Evolutionary conservation across 2,329 filamentous ascomycete species (phyloP), one percentile per base, ranked within the genome.

Genomic region (Blastomyces gilchristii): DNA sequence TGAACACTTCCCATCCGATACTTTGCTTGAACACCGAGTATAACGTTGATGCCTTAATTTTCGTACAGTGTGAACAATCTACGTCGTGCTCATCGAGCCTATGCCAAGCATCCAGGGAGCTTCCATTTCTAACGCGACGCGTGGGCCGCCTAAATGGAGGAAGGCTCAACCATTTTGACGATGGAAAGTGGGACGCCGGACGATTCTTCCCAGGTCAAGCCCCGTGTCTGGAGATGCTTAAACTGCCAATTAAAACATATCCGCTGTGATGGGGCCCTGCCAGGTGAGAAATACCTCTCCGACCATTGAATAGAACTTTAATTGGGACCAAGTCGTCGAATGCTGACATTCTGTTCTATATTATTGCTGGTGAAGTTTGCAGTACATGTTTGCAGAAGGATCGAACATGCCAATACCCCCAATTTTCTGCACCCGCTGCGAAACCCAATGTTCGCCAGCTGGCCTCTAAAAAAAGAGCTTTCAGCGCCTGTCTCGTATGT

Each of bases 401-500:
- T 18, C 54, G n/a, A 25, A 43, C n/a, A 58, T 58, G 54, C 37
- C 12, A 58, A 58, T 58, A 58, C 22, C 54, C 54, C 25, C 12
- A 41, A 5, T 28, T 37, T 41, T 59, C 25, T 37, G 3, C 41
- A 11, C 22, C 41, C 7, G 41, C 14, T n/a, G 25, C 43, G n/a
- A 31, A 43, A 37, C 41, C 43, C 3, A 34, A 34, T 7, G 28
- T n/a, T 54, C 34, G 49, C 14, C 47, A 52, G 41, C 12, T 54
- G 2, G 37, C 59, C 16, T 28, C 47, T 31, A 41, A 61, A 61
- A 43, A 16, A 49, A 22, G 50, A 49, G 22, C 37, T 28, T 12
- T 41, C 25, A 25, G 58, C 57, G 58, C 57, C 34, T 64, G 64
- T 25, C 57, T 52, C 3, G 25, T 39, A 3, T 66, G 65, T 61